Evolutionary conservation across 2,329 filamentous ascomycete species (phyloP), one percentile per base, ranked within the genome.

Genomic region (Colletotrichum liaoningense): DNA sequence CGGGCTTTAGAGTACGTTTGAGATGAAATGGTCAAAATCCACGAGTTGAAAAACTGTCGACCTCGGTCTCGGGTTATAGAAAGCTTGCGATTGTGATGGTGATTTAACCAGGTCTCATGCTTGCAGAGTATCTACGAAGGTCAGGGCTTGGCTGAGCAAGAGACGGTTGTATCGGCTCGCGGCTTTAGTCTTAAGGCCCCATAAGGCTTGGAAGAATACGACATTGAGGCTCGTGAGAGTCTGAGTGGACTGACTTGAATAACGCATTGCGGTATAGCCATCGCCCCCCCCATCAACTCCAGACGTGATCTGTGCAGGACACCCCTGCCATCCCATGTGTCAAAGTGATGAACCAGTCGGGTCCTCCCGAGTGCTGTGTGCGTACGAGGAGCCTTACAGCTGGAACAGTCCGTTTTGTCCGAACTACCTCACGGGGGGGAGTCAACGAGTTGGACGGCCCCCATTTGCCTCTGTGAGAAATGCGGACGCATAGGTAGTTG

Each of bases 261-360:
- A 71, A 66, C 28, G 60, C 60, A 60, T 65, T 62, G 60, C 30
- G 46, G 35, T 70, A 70, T 73, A 60, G 55, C 60, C 33, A 65
- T 30, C 28, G 35, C n/a, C 14, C 38, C 14, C 38, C 26, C 52
- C 22, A 19, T 71, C 54, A 52, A 70, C 46, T 62, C 60, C 60
- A 66, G 55, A 62, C 67, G 46, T 35, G 11, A 14, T 28, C 19
- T 12, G 49, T 30, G 35, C 60, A 62, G 49, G 71, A 49, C 1
- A 57, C 71, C 67, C 71, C 56, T 71, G 71, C 22, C 33, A 46
- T 42, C 49, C 42, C 56, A 55, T 30, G n/a, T 69, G 65, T 55
- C 65, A 72, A 60, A 59, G 46, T 60, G 60, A 57, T 52, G 67
- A 49, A 59, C 59, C 65, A 24, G 38, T 65, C 70, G 67, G 70